Evolutionary conservation across 1,284 basidiomycete genomes (phyloP), one percentile per base, ranked within the genome.

Genomic region (Ceratobasidium theobromae): DNA sequence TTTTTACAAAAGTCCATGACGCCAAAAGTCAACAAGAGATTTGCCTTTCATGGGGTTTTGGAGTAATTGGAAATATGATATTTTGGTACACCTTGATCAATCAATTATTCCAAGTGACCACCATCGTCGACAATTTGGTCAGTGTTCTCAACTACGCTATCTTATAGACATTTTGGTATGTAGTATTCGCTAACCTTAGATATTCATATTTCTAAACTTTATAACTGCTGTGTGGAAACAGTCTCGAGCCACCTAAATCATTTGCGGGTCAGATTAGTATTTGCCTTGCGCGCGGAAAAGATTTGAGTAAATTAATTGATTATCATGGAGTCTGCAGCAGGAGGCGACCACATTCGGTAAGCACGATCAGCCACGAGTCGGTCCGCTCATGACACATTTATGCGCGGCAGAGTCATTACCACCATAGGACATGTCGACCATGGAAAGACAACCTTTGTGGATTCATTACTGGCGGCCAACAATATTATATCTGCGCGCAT

Each of bases 361-460:
- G 58, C 27, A 16, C 27, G 30, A 25, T 32, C 48, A 9, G 14
- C 4, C 9, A 35, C 18, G n/a, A 3, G 14, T 12, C 9, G 16
- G 27, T 5, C 23, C 23, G 25, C 18, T 25, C n/a, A 18, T 16
- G 32, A 43, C 18, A 16, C 21, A 32, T 18, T 12, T 14, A 6
- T 28, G 1, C 43, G 53, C 46, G 62, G 46, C 30, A 66, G 69
- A 51, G 68, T 69, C 28, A 85, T 92, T 69, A 92, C 89, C 3
- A 90, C 89, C 1, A 84, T 91, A 12, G 89, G 90, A 9, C 90
- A 92, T 76, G 89, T 92, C 67, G 91, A 94, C 75, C 93, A 95
- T 80, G 93, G 93, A 73, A 96, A 96, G 77, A 95, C 93, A 3
- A 94, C 95, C 0, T 89, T 97, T 70, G 96, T 97, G 82, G 97